These are phyloP conservation scores for Elsinoe perseae DNA, from an alignment of 2,329 filamentous ascomycete genomes.

Conservation along the genomic window DNA sequence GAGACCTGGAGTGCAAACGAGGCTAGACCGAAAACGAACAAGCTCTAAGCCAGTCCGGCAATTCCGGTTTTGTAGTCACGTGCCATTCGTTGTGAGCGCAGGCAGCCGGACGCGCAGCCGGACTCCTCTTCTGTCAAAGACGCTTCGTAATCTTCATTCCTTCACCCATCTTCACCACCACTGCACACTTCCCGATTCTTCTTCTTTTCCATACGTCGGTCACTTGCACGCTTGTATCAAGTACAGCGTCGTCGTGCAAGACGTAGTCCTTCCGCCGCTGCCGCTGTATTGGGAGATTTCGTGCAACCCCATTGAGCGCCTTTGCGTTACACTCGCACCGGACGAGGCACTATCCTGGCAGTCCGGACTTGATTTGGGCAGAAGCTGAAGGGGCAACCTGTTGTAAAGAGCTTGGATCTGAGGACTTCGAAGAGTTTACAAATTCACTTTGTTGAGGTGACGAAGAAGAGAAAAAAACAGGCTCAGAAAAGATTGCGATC, in stretches of 20 bases:
- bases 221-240: too few relatives aligned
- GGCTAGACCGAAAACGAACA: not conserved
- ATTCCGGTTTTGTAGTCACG: not conserved
- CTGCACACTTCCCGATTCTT: not conserved
- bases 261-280: not conserved
- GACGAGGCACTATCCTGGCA: not conserved
- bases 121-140: not conserved
- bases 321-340: not conserved
- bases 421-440: not conserved
- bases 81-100: not conserved
- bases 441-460: not conserved
- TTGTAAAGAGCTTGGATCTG: not conserved
- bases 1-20: not conserved
- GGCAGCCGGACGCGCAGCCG: not conserved
- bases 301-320: not conserved
- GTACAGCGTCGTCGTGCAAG: too few relatives aligned
- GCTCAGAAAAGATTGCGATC: not conserved
- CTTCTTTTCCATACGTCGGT: not conserved
- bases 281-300: not conserved
- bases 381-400: not conserved
- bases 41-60: not conserved
- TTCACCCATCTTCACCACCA: not conserved
- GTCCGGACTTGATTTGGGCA: not conserved
- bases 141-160: not conserved
- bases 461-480: conserved; percentile 4